Percentiles rank a stretch among this genome's conserved stretches.
These are phyloP conservation scores for Suillus decipiens DNA, from an alignment of 768 basidiomycete species.

Conservation along the genomic window DNA sequence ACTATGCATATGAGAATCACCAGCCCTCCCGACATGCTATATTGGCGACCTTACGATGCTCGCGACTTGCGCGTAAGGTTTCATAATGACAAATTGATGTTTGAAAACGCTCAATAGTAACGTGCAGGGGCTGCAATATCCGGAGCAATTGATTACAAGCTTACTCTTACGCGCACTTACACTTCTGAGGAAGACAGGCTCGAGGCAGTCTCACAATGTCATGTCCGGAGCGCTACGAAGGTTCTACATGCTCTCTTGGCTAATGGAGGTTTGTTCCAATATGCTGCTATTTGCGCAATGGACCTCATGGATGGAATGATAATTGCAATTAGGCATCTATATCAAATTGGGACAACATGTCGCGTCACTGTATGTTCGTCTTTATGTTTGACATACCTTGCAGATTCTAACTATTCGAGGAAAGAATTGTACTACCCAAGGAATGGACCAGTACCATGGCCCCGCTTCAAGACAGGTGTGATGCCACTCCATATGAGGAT, in stretches of 20 bases:
- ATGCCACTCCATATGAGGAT: constrained; percentile 80
- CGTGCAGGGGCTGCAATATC: constrained; percentile 57
- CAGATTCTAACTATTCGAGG: constrained; percentile 14
- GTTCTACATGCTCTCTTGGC: constrained; percentile 82
- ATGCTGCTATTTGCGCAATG: background rate
- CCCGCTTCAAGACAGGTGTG: constrained; percentile 88
- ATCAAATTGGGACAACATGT: constrained; percentile 91
- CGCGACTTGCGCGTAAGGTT: constrained; percentile 65
- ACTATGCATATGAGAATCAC: constrained; percentile 62
- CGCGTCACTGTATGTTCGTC: constrained; percentile 56
- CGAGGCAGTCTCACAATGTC: constrained; percentile 73
- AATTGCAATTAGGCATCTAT: constrained; percentile 59
- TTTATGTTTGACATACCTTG: constrained; percentile 22
- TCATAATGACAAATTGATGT: constrained; percentile 26
- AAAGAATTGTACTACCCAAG: constrained; percentile 54
- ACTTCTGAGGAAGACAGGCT: constrained; percentile 49
- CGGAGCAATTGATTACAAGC: constrained; percentile 72
- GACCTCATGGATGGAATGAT: constrained; percentile 9
- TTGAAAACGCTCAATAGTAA: constrained; percentile 10
- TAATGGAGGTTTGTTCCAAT: constrained; percentile 71
- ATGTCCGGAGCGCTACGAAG: constrained; percentile 77
- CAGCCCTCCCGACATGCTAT: constrained; percentile 75
- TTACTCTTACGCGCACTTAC: constrained; percentile 58
- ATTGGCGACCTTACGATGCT: constrained; percentile 77
- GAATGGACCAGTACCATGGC: constrained; percentile 65